Percentiles rank a stretch among this genome's conserved stretches.
phyloP scores from a whole-genome alignment of 352 stramenopile species.

The Phytophthora capsici region DNA sequence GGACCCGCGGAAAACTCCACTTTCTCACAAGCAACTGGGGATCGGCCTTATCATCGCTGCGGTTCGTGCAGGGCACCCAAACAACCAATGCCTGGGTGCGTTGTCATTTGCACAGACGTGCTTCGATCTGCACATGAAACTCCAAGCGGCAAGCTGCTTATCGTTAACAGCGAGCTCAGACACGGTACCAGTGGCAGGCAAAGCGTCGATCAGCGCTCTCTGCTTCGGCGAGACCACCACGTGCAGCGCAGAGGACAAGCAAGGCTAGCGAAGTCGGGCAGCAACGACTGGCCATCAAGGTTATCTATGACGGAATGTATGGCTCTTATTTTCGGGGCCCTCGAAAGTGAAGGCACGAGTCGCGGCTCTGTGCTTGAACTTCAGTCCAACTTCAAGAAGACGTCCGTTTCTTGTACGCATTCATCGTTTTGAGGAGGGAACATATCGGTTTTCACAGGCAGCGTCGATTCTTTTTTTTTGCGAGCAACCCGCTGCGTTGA shows the following conservation, averaged over 20 bases:
- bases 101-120: conserved; percentile 20
- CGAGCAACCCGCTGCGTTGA: conserved; percentile 4
- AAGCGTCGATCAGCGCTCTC: conserved; percentile 18
- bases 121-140: conserved; percentile 15
- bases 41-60: not conserved
- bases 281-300: conserved; percentile 6
- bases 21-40: not conserved
- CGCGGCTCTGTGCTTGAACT: conserved; percentile 33
- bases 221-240: conserved; percentile 9
- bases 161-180: too few species aligned
- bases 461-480: conserved; percentile 14
- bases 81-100: not conserved
- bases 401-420: not conserved
- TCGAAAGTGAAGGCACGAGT: conserved; percentile 1
- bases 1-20: conserved; percentile 10
- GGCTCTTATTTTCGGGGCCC: conserved; percentile 21
- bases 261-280: not conserved
- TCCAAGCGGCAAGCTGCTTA: not conserved
- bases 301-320: not conserved
- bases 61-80: conserved; percentile 2
- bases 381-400: conserved; percentile 19
- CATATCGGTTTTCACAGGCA: not conserved
- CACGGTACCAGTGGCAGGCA: not conserved
- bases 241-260: conserved; percentile 1
- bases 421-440: not conserved